Evolutionary conservation across 148 eudicot species (phyloP).

Genomic region (Fallopia convolvulus): DNA sequence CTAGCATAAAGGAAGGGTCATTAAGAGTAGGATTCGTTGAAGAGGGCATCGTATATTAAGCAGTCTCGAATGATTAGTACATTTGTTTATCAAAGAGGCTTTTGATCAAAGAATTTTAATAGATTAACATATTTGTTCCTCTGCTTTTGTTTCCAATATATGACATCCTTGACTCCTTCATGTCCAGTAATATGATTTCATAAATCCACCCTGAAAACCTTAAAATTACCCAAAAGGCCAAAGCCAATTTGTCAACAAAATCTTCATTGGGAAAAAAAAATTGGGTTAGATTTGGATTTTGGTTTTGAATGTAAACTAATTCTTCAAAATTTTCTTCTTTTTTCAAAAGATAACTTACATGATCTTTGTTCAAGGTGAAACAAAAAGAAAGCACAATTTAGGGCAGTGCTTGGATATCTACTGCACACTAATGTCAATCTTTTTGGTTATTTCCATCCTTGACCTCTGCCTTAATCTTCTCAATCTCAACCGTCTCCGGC

Average conservation of each 20-base stretch:
- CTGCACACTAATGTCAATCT: constrained; percentile 57
- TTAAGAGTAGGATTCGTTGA: not conserved
- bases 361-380: not conserved
- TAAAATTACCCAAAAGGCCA: too few relatives aligned
- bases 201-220: too few relatives aligned
- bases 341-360: not conserved
- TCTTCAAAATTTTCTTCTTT: not conserved
- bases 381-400: not conserved
- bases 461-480: constrained; percentile 79
- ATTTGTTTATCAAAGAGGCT: not conserved
- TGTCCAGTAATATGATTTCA: too few relatives aligned
- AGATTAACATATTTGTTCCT: too few relatives aligned
- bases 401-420: constrained; percentile 11
- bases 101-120: too few relatives aligned
- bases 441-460: constrained; percentile 54
- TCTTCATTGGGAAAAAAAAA: too few relatives aligned
- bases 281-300: too few relatives aligned
- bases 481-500: constrained; percentile 68
- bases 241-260: too few relatives aligned
- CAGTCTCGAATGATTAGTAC: not conserved
- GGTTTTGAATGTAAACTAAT: too few relatives aligned
- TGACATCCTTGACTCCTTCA: too few relatives aligned
- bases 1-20: not conserved
- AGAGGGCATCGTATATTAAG: not conserved
- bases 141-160: too few relatives aligned